phyloP scores from a whole-genome alignment of 345 rosid genomes.

The Excoecaria cochinchinensis region DNA sequence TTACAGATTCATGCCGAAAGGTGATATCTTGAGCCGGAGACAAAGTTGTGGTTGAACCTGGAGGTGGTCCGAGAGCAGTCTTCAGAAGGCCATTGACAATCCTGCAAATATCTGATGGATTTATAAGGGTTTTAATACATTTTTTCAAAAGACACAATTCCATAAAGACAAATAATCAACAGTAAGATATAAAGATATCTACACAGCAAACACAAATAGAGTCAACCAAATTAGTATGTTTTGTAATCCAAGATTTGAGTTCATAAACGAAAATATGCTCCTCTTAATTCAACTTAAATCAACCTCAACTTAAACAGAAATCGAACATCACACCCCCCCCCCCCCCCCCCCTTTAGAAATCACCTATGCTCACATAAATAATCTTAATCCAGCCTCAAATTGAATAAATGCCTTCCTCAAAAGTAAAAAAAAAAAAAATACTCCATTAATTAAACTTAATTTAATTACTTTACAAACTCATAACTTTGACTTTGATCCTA shows the following conservation, averaged over 20 bases:
- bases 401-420: no score
- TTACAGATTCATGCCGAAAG: conserved; percentile 91
- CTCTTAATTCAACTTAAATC: no score
- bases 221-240: neutral
- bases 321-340: no score
- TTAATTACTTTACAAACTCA: no score
- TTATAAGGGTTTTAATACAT: conserved; percentile 85
- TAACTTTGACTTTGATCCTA: no score
- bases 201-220: neutral
- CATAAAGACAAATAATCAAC: conserved; percentile 4
- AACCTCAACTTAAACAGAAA: no score
- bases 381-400: no score
- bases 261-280: no score
- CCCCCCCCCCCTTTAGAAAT: no score
- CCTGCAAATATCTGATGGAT: conserved; percentile 97
- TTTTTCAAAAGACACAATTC: conserved; percentile 17
- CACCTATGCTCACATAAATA: no score
- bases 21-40: conserved; percentile 81
- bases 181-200: neutral
- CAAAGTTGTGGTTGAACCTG: conserved; percentile 85
- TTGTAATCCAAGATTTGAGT: neutral
- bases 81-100: conserved; percentile 92
- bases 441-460: no score
- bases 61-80: conserved; percentile 91
- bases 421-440: no score